These are phyloP conservation scores for Ambrosia artemisiifolia DNA, from an alignment of 129 eudicot species.

Conservation along the genomic window DNA sequence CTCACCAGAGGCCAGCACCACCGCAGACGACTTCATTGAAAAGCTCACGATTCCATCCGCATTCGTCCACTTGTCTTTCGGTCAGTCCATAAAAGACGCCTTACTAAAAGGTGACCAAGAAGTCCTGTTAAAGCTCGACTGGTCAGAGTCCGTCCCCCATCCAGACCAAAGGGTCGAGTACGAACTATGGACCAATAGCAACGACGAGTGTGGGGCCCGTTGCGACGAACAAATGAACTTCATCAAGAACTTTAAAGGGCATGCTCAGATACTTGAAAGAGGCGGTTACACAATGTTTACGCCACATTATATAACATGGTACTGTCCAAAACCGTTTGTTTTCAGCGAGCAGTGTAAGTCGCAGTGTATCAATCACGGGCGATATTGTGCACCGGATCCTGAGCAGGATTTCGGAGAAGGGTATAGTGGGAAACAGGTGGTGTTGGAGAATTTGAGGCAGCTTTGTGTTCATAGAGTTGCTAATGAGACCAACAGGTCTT, in stretches of 20 bases:
- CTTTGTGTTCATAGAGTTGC: conserved; percentile 91
- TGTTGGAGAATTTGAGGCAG: conserved; percentile 88
- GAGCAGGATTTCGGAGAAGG: conserved; percentile 85
- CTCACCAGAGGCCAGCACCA: conserved; percentile 77
- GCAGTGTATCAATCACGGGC: conserved; percentile 87
- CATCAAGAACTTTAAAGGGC: conserved; percentile 82
- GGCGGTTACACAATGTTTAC: conserved; percentile 82
- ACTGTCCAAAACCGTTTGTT: conserved; percentile 71
- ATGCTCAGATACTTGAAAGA: conserved; percentile 89
- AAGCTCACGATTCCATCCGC: conserved; percentile 78
- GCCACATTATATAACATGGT: conserved; percentile 97
- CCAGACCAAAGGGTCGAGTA: conserved; percentile 91
- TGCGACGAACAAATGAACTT: conserved; percentile 92
- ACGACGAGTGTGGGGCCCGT: conserved; percentile 90
- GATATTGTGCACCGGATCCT: conserved; percentile 98
- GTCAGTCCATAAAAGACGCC: conserved; percentile 58
- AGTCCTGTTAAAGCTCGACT: conserved; percentile 76
- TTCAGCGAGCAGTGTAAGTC: conserved; percentile 72
- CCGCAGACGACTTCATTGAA: conserved; percentile 74
- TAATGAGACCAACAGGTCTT: conserved; percentile 64
- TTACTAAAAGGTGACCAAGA: conserved; percentile 56
- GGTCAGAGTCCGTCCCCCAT: conserved; percentile 98
- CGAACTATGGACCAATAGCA: conserved; percentile 96
- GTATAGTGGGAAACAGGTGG: conserved; percentile 89
- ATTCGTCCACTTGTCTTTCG: conserved; percentile 53